These are phyloP conservation scores for Ceratocystis harringtonii DNA, from an alignment of 2,329 filamentous ascomycete genomes.

Conservation along the genomic window DNA sequence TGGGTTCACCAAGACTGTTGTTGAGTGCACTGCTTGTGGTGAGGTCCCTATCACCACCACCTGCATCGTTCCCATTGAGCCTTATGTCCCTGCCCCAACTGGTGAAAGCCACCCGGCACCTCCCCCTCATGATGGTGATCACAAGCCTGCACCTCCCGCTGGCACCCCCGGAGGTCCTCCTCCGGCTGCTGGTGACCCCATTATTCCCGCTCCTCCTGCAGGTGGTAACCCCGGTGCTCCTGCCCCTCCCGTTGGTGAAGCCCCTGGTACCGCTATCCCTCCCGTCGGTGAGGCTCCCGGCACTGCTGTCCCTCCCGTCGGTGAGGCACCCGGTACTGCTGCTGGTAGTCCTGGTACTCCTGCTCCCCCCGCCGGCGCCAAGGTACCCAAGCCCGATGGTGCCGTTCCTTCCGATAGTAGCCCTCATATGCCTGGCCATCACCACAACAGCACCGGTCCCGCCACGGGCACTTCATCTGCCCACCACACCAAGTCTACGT, in stretches of 20 bases:
- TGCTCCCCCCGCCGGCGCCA: not conserved
- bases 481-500: not conserved
- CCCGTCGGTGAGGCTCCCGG: not conserved
- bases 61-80: not conserved
- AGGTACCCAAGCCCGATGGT: not conserved
- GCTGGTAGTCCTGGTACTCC: not conserved
- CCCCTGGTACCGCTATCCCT: not conserved
- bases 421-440: not conserved
- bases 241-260: not conserved
- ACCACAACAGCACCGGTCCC: not conserved
- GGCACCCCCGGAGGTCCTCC: not conserved
- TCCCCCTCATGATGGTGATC: not conserved
- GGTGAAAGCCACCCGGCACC: not conserved
- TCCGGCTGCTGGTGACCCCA: not conserved
- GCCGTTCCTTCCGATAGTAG: not conserved
- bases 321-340: not conserved
- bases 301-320: not conserved
- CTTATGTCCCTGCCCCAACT: not conserved
- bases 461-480: not conserved
- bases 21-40: constrained; percentile 11
- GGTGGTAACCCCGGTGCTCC: not conserved
- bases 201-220: not conserved
- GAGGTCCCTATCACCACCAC: constrained; percentile 8
- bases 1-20: constrained; percentile 16
- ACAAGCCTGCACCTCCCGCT: not conserved